Percentiles rank a stretch among this genome's conserved stretches.
These are phyloP conservation scores for Psilocybe sp. DNA, from an alignment of 768 basidiomycete species.

Conservation along the genomic window DNA sequence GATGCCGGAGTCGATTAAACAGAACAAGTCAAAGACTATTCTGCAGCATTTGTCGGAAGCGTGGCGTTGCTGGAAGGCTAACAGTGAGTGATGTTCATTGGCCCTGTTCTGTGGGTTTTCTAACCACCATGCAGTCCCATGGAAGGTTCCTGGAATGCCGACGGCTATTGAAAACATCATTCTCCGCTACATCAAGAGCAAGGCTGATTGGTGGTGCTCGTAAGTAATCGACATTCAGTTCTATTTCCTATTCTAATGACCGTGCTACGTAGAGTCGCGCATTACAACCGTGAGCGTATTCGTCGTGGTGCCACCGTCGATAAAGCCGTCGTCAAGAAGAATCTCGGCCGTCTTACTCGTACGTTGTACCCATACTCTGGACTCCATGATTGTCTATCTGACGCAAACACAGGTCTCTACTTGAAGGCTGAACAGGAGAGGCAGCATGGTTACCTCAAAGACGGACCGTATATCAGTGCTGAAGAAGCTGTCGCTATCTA, in stretches of 20 bases:
- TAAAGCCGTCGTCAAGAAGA: slow-evolving; percentile 99
- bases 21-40: slow-evolving; percentile 99
- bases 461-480: slow-evolving; percentile 97
- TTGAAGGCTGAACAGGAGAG: slow-evolving; percentile 99
- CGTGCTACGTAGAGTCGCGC: slow-evolving; percentile 64
- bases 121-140: slow-evolving; percentile 60
- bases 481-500: slow-evolving; percentile 99
- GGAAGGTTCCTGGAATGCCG: slow-evolving; percentile 99
- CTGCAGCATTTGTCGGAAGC: slow-evolving; percentile 97
- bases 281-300: slow-evolving; percentile 98
- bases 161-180: slow-evolving; percentile 99
- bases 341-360: slow-evolving; percentile 96
- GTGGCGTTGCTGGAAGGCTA: slow-evolving; percentile 97
- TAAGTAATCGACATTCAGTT: slow-evolving; percentile 32
- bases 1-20: slow-evolving; percentile 99
- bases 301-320: slow-evolving; percentile 95
- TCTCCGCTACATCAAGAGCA: slow-evolving; percentile 97
- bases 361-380: slow-evolving; percentile 20
- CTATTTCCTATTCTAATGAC: neutral
- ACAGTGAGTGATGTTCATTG: slow-evolving; percentile 46
- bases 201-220: slow-evolving; percentile 99
- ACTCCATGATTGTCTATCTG: slow-evolving; percentile 5
- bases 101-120: slow-evolving; percentile 1
- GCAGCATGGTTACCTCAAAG: slow-evolving; percentile 98
- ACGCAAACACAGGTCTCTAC: slow-evolving; percentile 60